Evolutionary conservation across 129 eudicot species (phyloP), one percentile per base, ranked within the genome.

Genomic region (Gnaphalium uliginosum): DNA sequence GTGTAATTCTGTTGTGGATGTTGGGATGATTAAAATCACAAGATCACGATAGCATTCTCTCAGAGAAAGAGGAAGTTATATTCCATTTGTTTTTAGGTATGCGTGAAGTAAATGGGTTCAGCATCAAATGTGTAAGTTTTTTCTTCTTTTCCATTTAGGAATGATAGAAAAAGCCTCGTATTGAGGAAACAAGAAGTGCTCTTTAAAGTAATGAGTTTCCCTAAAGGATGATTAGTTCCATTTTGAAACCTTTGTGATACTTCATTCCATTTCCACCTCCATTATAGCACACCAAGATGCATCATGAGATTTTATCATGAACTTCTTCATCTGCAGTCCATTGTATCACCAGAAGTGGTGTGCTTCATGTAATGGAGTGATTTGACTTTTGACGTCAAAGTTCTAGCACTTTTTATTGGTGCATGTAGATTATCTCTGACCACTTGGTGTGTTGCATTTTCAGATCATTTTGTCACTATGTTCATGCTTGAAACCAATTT

Each of bases 381-480:
- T 25, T 25, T 60, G 69, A 60, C 69, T 60, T 60, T 74, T 74
- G 69, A 70, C 19, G 5, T 60, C 66, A 60, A 60, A 60, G 13
- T 60, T 60, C 8, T 15, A 30, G 10, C 43, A 61, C 62, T 30
- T 62, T 61, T 74, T n/a, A 4, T 62, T 10, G 54, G 65, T 30
- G 41, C 24, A 33, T 6, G 29, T 5, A 6, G 48, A 71, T 54
- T 8, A 19, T 53, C 27, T 27, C 15, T 71, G 76, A 58, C 46
- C 30, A 54, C 76, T 71, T 71, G n/a, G 3, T 69, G 26, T 48
- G 60, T 54, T 54, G 24, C 60, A 5, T 54, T n/a, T 54, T 39
- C 60, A 13, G 9, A 54, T 54, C 60, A 54, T 17, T 18, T n/a
- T 54, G 60, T 21, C 11, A 54, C 19, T 54, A 54, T 54, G 60